phyloP scores from a whole-genome alignment of 805 yeast genomes.

The Teunomyces atbi region DNA sequence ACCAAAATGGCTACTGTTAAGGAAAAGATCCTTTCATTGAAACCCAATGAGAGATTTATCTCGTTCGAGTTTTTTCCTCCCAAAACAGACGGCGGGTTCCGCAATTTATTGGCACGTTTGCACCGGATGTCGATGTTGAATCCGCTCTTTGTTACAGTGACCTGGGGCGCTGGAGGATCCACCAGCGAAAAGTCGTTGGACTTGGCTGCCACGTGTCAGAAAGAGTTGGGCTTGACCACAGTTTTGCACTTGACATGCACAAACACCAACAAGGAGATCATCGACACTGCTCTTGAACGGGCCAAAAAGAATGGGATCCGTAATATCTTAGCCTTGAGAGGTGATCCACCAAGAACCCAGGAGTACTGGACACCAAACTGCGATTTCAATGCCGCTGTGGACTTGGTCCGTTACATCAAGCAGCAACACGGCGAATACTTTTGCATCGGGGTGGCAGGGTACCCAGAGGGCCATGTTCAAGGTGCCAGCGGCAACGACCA shows the following conservation, averaged over 20 bases:
- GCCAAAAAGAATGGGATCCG: constrained; percentile 80
- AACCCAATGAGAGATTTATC: constrained; percentile 58
- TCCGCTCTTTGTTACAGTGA: constrained; percentile 86
- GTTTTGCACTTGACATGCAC: constrained; percentile 96
- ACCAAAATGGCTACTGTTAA: constrained; percentile 30
- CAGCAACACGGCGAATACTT: constrained; percentile 72
- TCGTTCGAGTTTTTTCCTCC: constrained; percentile 98
- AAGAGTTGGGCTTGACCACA: constrained; percentile 78
- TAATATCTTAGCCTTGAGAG: constrained; percentile 89
- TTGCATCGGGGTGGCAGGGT: constrained; percentile 95
- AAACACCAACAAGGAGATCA: constrained; percentile 72
- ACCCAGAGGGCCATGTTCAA: constrained; percentile 96
- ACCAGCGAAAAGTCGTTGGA: constrained; percentile 85
- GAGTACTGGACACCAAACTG: constrained; percentile 56
- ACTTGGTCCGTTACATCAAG: constrained; percentile 79
- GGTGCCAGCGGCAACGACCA: constrained; percentile 54
- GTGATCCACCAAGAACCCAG: constrained; percentile 87
- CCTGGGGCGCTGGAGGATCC: constrained; percentile 99
- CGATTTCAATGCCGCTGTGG: constrained; percentile 77
- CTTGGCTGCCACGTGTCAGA: constrained; percentile 73
- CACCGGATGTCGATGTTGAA: constrained; percentile 84
- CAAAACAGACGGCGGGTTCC: constrained; percentile 84
- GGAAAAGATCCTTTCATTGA: constrained; percentile 51
- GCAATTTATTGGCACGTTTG: constrained; percentile 82
- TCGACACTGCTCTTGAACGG: constrained; percentile 71